These are phyloP conservation scores for Aspergillus puulaauensis DNA, from an alignment of 2,329 filamentous ascomycete species.

Conservation along the genomic window DNA sequence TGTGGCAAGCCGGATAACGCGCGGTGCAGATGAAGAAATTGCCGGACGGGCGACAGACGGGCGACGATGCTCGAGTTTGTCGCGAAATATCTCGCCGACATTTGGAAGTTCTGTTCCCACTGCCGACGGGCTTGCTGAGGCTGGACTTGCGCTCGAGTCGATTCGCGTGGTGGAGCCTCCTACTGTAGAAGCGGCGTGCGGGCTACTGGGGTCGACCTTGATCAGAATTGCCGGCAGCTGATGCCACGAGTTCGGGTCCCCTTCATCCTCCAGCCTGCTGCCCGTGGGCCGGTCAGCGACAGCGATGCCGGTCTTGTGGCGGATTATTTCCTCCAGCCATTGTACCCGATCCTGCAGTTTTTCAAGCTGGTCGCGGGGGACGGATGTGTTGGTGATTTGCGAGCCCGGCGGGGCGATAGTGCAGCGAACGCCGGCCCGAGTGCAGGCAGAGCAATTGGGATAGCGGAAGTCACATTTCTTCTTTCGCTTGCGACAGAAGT, in stretches of 20 bases:
- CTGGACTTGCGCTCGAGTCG: slow-evolving; percentile 10
- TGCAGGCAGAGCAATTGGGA: slow-evolving; percentile 41
- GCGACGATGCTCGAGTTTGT: slow-evolving; percentile 38
- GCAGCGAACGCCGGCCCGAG: slow-evolving; percentile 40
- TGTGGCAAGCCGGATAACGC: slow-evolving; percentile 34
- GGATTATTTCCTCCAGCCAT: slow-evolving; percentile 40
- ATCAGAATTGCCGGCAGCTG: slow-evolving; percentile 39
- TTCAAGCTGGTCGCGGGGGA: slow-evolving; percentile 40
- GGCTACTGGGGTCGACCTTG: slow-evolving; percentile 31
- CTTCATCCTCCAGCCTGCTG: slow-evolving; percentile 32
- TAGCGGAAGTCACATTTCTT: slow-evolving; percentile 45
- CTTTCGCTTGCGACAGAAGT: slow-evolving; percentile 42
- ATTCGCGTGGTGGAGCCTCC: slow-evolving; percentile 5
- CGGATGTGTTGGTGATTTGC: slow-evolving; percentile 37
- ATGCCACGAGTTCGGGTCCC: slow-evolving; percentile 39
- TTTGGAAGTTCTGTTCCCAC: slow-evolving; percentile 36
- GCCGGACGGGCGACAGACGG: slow-evolving; percentile 33
- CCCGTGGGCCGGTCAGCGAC: slow-evolving; percentile 36
- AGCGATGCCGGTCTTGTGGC: slow-evolving; percentile 33
- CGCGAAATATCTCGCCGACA: slow-evolving; percentile 41
- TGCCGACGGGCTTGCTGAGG: slow-evolving; percentile 16
- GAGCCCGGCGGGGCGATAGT: slow-evolving; percentile 40
- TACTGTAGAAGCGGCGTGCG: slow-evolving; percentile 21
- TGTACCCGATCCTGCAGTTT: slow-evolving; percentile 40
- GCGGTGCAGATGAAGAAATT: slow-evolving; percentile 29